Base-by-base conservation (phyloP, 768 basidiomycete genomes). In the Roridomyces roridus region DNA sequence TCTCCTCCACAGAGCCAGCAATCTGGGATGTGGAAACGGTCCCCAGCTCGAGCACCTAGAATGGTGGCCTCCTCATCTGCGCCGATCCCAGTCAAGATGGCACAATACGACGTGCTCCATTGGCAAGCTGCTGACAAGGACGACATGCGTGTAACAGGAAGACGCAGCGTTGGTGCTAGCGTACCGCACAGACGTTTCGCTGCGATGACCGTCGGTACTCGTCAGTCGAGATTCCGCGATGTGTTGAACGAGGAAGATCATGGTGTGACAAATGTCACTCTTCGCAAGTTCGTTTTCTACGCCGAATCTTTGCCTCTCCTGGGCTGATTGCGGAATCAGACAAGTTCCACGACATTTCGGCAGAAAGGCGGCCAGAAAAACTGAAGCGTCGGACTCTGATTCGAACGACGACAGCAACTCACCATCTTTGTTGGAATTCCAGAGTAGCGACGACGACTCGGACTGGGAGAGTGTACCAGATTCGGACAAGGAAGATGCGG, bases 351-450 rank as follows among this genome's bases (percentile, higher is more conserved):
- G 6, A 6, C 18, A 18, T 35, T 7, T 40, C 17, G 57, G 46
- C 17, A 53, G 60, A 18, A 57, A 57, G 35, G 51, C 57, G 11
- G 57, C 57, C 11, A 51, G 57, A 4, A 59, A 59, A 40, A 23
- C 4, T 14, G 51, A 59, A 28, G 40, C 36, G 15, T 41, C 41
- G 21, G 26, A 17, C 2, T 18, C 17, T 6, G 25, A 8, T 8
- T 29, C 23, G 29, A 49, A 47, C 35, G 34, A 48, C 17, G 39
- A 39, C 1, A 15, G 15, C 31, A 15, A 34, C 31, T 10, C 31
- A 15, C 11, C 10, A 11, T 48, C 41, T 11, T 20, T 36, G 18
- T 46, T 42, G 9, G 39, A 42, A 3, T 54, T 44, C 18, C 46
- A 5, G 46, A 53, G 12, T 45, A 50, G 3, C 28, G 51, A 54